Evolutionary conservation across 176 grass and related monocot species (phyloP).

Genomic region (Avena atlantica): DNA sequence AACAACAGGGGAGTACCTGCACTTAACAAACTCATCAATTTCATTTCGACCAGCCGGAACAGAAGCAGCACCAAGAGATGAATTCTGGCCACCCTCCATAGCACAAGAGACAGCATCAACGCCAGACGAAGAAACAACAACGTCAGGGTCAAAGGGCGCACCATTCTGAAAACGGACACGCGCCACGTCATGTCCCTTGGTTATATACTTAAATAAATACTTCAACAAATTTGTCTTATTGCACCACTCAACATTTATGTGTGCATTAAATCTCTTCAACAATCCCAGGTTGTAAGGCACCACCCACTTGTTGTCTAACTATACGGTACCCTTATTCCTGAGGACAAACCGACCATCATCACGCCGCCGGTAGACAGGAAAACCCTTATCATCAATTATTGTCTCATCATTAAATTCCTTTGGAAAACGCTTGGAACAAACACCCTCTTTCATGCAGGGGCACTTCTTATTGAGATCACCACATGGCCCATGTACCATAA

Average conservation of each 20-base stretch:
- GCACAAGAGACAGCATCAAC: rapidly evolving
- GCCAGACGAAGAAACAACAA: too few species aligned
- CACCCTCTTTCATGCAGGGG: neutral
- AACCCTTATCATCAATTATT: neutral
- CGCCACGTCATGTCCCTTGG: neutral
- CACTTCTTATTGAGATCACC: neutral
- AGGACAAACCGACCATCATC: neutral
- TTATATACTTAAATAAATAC: neutral
- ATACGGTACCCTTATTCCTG: neutral
- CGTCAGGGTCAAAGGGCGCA: too few species aligned
- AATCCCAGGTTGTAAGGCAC: neutral
- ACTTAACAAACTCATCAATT: too few species aligned
- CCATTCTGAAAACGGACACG: neutral
- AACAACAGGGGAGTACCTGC: too few species aligned
- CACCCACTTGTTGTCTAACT: neutral
- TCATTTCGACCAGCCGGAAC: neutral
- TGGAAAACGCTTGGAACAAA: neutral
- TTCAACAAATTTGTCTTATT: neutral
- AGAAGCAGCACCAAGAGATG: too few species aligned
- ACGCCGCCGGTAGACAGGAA: too few species aligned
- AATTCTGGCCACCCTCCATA: too few species aligned
- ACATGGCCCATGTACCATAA: neutral
- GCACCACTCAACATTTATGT: neutral
- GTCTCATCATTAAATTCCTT: neutral
- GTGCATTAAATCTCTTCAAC: neutral